A percentile compares a stretch with the other conserved stretches of the same genome.
These are phyloP conservation scores for Kuraishia floccosa DNA, from an alignment of 805 yeast species.

Conservation along the genomic window DNA sequence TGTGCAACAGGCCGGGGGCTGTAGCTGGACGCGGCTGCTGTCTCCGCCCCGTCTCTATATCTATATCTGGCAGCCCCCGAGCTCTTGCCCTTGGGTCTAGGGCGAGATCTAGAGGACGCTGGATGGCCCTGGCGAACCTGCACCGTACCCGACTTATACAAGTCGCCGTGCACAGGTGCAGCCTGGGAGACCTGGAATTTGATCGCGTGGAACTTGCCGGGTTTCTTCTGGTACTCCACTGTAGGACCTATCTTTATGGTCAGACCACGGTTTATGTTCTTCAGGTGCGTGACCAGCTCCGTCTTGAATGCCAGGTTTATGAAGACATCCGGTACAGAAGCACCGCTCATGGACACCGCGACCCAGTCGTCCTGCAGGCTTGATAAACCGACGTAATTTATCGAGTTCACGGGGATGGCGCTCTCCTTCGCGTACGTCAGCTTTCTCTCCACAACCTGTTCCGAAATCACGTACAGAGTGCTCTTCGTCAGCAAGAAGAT, in stretches of 20 bases:
- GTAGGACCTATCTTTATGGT: constrained; percentile 58
- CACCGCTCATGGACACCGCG: constrained; percentile 48
- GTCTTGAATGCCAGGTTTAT: constrained; percentile 81
- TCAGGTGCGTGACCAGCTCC: constrained; percentile 70
- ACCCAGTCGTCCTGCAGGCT: constrained; percentile 88
- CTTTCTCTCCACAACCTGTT: constrained; percentile 48
- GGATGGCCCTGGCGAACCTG: constrained; percentile 75
- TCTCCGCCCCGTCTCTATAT: constrained; percentile 8
- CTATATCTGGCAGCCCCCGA: constrained; percentile 3
- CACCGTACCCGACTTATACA: constrained; percentile 82
- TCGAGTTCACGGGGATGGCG: constrained; percentile 44
- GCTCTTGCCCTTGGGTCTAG: constrained; percentile 52
- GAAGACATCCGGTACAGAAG: constrained; percentile 64
- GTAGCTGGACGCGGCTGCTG: constrained; percentile 13
- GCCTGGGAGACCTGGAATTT: constrained; percentile 52
- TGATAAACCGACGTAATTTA: constrained; percentile 58
- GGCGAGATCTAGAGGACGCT: constrained; percentile 55
- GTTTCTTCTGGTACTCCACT: constrained; percentile 80
- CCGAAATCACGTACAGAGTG: constrained; percentile 61
- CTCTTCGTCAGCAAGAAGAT: constrained; percentile 58
- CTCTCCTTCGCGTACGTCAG: constrained; percentile 51
- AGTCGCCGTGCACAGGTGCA: constrained; percentile 60
- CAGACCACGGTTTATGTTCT: constrained; percentile 45
- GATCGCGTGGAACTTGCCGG: constrained; percentile 67
- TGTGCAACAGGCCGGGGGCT: constrained; percentile 18